Conservation (phyloP, 345 rosid genomes). For the Rhizophora apiculata region DNA sequence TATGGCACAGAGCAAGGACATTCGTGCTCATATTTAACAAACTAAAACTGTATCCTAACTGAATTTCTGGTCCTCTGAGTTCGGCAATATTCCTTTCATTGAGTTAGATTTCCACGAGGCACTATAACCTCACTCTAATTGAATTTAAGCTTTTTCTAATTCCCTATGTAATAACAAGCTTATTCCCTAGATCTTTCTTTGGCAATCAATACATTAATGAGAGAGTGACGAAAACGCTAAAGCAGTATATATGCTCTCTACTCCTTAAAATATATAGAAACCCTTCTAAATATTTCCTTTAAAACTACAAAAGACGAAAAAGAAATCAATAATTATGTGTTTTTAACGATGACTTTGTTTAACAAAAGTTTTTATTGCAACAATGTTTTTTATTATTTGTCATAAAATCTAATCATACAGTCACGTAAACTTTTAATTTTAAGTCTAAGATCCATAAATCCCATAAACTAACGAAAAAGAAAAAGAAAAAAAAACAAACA, state of each 20-base stretch:
- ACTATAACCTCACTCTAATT: conserved; percentile 3
- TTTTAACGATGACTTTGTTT: too few relatives aligned
- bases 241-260: conserved; percentile 21
- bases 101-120: not conserved
- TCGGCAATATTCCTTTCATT: conserved; percentile 9
- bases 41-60: not conserved
- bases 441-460: too few relatives aligned
- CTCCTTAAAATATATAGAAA: not conserved
- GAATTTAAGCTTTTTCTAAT: conserved; percentile 6
- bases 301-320: not conserved
- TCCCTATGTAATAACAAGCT: not conserved
- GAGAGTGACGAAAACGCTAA: conserved; percentile 7
- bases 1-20: not conserved
- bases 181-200: conserved; percentile 21
- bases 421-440: too few relatives aligned
- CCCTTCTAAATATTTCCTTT: conserved; percentile 1
- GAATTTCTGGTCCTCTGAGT: not conserved
- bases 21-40: not conserved
- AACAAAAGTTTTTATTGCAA: too few relatives aligned
- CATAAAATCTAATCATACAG: too few relatives aligned
- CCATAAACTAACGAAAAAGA: too few relatives aligned
- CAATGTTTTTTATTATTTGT: too few relatives aligned
- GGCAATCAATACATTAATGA: conserved; percentile 10
- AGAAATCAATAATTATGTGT: not conserved
- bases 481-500: too few relatives aligned